Conservation (phyloP, 2,329 filamentous ascomycete species). For the Aspergillus brunneoviolaceus region DNA sequence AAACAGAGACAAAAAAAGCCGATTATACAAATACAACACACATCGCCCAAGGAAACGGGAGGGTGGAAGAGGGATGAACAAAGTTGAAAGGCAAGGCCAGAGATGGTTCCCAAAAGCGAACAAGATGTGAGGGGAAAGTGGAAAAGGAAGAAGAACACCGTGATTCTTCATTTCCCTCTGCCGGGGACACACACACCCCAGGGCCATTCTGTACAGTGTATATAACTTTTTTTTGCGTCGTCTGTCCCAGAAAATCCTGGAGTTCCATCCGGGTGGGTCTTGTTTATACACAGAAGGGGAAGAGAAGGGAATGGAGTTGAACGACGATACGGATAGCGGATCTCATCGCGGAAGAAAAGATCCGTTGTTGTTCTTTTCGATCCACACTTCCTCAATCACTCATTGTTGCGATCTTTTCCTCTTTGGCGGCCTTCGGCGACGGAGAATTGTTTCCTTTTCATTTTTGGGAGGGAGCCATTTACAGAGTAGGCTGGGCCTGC, state of each 20-base stretch:
- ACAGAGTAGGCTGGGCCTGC: slow-evolving; percentile 36
- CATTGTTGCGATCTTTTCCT: slow-evolving; percentile 19
- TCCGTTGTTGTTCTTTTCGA: too few relatives aligned
- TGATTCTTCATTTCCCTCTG: background rate
- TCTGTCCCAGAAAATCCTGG: too few relatives aligned
- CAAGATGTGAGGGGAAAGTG: slow-evolving; percentile 3
- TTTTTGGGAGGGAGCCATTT: slow-evolving; percentile 27
- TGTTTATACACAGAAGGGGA: too few relatives aligned
- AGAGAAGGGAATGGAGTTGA: too few relatives aligned
- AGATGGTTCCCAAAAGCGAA: slow-evolving; percentile 13
- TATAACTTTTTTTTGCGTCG: too few relatives aligned
- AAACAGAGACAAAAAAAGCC: slow-evolving; percentile 20
- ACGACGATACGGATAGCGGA: too few relatives aligned
- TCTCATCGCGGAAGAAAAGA: too few relatives aligned
- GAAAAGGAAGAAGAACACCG: background rate
- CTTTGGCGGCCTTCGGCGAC: slow-evolving; percentile 12
- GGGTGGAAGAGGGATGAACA: slow-evolving; percentile 21
- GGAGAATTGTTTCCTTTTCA: background rate
- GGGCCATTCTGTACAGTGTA: too few relatives aligned
- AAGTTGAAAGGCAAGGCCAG: slow-evolving; percentile 12
- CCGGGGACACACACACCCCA: too few relatives aligned
- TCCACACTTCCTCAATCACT: background rate
- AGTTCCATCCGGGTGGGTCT: too few relatives aligned
- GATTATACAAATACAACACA: slow-evolving; percentile 38
- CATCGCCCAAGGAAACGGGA: slow-evolving; percentile 32